Conservation (phyloP, 257 asterid species). For the Capsicum rhomboideum region DNA sequence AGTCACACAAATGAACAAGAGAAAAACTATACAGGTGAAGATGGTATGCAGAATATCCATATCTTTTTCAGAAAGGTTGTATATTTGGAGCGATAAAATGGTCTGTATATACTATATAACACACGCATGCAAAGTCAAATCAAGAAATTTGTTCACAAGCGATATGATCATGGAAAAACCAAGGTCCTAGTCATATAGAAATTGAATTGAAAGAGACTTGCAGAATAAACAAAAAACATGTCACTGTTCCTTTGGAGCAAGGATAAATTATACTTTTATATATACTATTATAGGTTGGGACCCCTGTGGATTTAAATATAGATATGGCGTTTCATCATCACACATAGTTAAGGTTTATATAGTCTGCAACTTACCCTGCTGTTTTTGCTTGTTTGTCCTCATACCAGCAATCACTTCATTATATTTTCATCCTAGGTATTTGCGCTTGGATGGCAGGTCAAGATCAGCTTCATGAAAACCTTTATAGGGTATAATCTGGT, state of each 20-base stretch:
- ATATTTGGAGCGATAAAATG: too few species aligned
- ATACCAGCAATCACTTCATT: background rate
- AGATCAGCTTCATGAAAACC: background rate
- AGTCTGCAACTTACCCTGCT: background rate
- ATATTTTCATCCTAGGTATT: background rate
- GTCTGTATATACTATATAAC: background rate
- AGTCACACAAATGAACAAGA: constrained; percentile 3
- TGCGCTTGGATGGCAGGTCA: background rate
- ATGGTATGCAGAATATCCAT: constrained; percentile 4
- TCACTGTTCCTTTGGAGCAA: background rate
- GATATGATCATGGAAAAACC: too few species aligned
- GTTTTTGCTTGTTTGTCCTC: background rate
- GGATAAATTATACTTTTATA: background rate
- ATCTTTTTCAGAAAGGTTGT: background rate
- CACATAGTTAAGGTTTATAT: background rate
- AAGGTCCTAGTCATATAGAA: too few species aligned
- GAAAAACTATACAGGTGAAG: constrained; percentile 3
- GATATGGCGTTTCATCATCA: background rate
- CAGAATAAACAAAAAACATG: too few species aligned
- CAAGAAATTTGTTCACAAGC: background rate
- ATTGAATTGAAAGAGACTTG: too few species aligned
- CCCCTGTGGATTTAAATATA: background rate
- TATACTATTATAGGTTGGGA: background rate
- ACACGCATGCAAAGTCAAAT: background rate
- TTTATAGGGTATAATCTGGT: background rate